phyloP scores from a whole-genome alignment of 352 stramenopile genomes.

The Vaucheria bursata region DNA sequence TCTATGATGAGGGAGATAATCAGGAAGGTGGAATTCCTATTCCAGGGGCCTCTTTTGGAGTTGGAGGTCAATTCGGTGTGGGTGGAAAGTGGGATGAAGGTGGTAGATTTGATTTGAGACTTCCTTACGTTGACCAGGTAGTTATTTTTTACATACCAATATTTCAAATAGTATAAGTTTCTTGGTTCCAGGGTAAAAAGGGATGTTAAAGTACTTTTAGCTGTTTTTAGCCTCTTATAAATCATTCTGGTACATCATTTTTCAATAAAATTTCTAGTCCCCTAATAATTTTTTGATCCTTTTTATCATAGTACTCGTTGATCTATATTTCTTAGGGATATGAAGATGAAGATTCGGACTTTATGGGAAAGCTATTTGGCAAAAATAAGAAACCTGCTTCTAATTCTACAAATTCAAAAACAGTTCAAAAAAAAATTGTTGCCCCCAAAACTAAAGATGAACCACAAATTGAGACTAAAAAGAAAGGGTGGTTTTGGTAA shows the following conservation, averaged over 20 bases:
- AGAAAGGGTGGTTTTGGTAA: conserved; percentile 41
- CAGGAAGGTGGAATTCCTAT: conserved; percentile 45
- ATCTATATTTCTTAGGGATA: conserved; percentile 45
- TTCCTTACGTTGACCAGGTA: conserved; percentile 46
- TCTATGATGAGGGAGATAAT: conserved; percentile 21
- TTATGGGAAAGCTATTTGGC: conserved; percentile 38
- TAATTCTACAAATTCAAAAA: background rate
- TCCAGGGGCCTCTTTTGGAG: conserved; percentile 36
- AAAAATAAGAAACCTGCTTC: conserved; percentile 37
- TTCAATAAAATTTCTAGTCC: too few species aligned
- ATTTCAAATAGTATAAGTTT: conserved; percentile 7
- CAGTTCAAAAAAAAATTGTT: background rate
- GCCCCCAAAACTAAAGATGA: conserved; percentile 8
- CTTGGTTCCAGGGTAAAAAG: background rate
- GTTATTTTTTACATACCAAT: background rate
- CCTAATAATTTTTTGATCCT: too few species aligned
- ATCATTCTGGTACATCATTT: too few species aligned
- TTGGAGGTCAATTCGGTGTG: conserved; percentile 41
- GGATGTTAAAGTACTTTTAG: background rate
- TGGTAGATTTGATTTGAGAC: conserved; percentile 38
- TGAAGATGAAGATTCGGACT: conserved; percentile 36
- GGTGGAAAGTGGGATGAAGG: conserved; percentile 48
- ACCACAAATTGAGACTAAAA: conserved; percentile 23
- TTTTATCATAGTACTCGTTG: too few species aligned
- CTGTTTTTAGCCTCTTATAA: background rate